phyloP scores from a whole-genome alignment of 2,329 filamentous ascomycete species.

The Ophiostoma perfectum region DNA sequence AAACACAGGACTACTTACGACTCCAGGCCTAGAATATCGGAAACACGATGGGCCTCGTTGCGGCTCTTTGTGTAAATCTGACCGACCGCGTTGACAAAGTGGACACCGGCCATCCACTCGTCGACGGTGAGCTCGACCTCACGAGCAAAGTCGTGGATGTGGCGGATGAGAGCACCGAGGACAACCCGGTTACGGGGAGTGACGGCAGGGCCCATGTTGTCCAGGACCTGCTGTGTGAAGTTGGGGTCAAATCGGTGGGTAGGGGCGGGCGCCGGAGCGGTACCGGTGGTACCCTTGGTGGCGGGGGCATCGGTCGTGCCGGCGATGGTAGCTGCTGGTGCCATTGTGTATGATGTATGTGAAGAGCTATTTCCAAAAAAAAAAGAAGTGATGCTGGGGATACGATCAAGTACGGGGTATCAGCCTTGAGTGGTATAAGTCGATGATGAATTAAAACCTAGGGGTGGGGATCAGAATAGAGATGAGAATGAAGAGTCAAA shows the following conservation, averaged over 20 bases:
- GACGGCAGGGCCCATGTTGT: conserved; percentile 67
- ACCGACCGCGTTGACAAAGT: conserved; percentile 60
- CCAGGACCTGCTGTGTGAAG: conserved; percentile 70
- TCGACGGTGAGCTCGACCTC: conserved; percentile 74
- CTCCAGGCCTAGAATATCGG: conserved; percentile 69
- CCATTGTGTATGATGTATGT: neutral
- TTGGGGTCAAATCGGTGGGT: conserved; percentile 59
- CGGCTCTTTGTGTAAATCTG: conserved; percentile 62
- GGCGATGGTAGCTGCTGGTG: conserved; percentile 7
- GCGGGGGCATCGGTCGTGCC: neutral
- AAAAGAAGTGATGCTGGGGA: too few relatives aligned
- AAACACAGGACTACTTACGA: conserved; percentile 36
- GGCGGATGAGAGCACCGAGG: conserved; percentile 61
- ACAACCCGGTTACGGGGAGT: conserved; percentile 62
- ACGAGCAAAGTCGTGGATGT: conserved; percentile 76
- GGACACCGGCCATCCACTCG: conserved; percentile 65
- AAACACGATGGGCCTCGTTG: conserved; percentile 69
- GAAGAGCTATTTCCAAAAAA: neutral
- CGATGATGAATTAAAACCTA: neutral
- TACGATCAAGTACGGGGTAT: too few relatives aligned
- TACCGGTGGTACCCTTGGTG: conserved; percentile 18
- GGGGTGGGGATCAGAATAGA: neutral
- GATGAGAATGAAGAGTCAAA: neutral
- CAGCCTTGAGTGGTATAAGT: neutral
- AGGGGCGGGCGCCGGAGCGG: conserved; percentile 30